Evolutionary conservation across 768 basidiomycete genomes (phyloP).

Genomic region (Paxillus ammoniavirescens): DNA sequence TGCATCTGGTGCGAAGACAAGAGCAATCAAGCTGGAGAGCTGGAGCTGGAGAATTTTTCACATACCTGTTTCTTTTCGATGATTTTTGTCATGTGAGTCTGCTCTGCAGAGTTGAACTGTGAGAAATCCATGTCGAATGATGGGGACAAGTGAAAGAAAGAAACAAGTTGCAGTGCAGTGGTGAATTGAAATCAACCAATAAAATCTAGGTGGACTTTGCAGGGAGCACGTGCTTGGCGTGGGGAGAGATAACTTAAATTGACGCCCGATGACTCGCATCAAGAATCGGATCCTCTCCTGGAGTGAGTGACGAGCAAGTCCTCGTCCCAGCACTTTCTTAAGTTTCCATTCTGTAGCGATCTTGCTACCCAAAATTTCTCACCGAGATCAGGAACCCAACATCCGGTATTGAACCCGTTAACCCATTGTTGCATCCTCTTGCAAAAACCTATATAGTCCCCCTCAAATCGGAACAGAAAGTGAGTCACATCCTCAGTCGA

Average conservation of each 20-base stretch:
- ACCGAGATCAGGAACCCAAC: conserved; percentile 4
- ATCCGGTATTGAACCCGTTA: conserved; percentile 12
- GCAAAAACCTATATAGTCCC: conserved; percentile 14
- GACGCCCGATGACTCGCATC: conserved; percentile 7
- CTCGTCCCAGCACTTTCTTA: conserved; percentile 2
- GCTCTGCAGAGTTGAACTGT: conserved; percentile 83
- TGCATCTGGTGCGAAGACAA: conserved; percentile 69
- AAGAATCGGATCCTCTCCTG: background rate
- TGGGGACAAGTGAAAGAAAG: conserved; percentile 1
- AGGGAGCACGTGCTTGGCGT: conserved; percentile 1
- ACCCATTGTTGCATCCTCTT: background rate
- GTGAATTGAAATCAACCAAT: background rate
- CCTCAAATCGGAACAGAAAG: conserved; percentile 11
- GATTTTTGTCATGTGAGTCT: conserved; percentile 92
- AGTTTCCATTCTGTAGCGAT: background rate
- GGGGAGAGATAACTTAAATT: background rate
- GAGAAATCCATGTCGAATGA: conserved; percentile 79
- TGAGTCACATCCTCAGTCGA: conserved; percentile 8
- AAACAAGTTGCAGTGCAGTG: conserved; percentile 1
- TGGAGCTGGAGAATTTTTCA: background rate
- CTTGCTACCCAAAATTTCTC: background rate
- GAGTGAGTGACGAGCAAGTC: background rate
- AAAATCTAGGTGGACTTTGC: background rate
- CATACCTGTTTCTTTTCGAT: conserved; percentile 96
- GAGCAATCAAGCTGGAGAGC: conserved; percentile 1